Evolutionary conservation across 495 filamentous ascomycete species (phyloP).

Genomic region (Xylaria palmicola): DNA sequence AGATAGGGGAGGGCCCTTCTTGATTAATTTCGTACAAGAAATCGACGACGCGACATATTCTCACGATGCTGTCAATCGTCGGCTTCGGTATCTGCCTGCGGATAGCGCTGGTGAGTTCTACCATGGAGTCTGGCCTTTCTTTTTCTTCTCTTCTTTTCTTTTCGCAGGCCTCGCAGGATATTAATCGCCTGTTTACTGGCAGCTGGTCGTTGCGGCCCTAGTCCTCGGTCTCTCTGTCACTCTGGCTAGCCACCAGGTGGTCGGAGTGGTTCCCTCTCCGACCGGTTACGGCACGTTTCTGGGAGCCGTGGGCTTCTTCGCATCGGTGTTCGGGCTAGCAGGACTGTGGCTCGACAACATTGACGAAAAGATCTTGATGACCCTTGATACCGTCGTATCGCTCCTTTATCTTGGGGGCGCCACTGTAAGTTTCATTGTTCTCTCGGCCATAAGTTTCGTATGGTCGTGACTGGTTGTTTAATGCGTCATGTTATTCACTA

Average conservation of each 20-base stretch:
- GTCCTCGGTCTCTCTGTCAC: constrained; percentile 41
- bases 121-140: neutral
- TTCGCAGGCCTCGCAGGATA: neutral
- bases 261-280: constrained; percentile 22
- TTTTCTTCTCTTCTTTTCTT: neutral
- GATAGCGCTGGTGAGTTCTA: constrained; percentile 2
- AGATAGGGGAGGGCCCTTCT: no score
- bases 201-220: constrained; percentile 37
- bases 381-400: constrained; percentile 27
- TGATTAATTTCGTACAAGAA: no score
- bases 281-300: constrained; percentile 35
- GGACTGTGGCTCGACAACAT: constrained; percentile 23
- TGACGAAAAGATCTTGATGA: constrained; percentile 22
- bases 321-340: constrained; percentile 26
- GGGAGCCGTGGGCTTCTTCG: constrained; percentile 32
- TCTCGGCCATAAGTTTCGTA: neutral
- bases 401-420: constrained; percentile 1
- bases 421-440: constrained; percentile 3
- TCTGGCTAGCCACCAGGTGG: constrained; percentile 35
- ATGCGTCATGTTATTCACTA: no score
- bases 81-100: neutral
- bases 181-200: neutral
- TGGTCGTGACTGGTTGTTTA: no score
- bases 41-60: neutral
- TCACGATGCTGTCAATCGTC: constrained; percentile 4